Conservation (phyloP, 345 rosid species). For the Laguncularia racemosa region DNA sequence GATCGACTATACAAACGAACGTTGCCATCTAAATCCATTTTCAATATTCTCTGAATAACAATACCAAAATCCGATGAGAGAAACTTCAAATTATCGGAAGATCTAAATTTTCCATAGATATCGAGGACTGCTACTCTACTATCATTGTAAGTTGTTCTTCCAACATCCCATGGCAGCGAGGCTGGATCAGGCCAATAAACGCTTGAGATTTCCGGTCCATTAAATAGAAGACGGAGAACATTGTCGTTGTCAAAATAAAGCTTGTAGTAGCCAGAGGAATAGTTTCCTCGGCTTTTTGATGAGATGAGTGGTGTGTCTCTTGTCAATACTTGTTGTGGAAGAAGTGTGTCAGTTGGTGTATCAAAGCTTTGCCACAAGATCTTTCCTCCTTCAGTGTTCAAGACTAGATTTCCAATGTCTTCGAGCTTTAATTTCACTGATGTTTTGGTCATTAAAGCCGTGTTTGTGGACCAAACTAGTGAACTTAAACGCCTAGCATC, state of each 20-base stretch:
- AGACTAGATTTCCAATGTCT: slow-evolving; percentile 26
- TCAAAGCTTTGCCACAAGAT: slow-evolving; percentile 31
- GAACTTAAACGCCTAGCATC: slow-evolving; percentile 10
- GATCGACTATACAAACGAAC: slow-evolving; percentile 19
- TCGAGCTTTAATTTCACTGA: slow-evolving; percentile 8
- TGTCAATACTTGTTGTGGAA: slow-evolving; percentile 20
- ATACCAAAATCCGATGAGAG: slow-evolving; percentile 18
- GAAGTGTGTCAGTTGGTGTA: slow-evolving; percentile 29
- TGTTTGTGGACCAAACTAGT: slow-evolving; percentile 18
- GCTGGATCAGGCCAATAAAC: slow-evolving; percentile 21
- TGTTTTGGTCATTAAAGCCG: background rate
- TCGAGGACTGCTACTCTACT: slow-evolving; percentile 16
- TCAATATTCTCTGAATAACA: slow-evolving; percentile 14
- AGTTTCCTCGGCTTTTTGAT: background rate
- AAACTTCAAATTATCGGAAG: slow-evolving; percentile 12
- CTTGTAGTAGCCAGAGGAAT: slow-evolving; percentile 19
- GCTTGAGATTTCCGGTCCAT: slow-evolving; percentile 18
- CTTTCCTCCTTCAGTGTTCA: background rate
- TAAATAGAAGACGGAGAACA: slow-evolving; percentile 13
- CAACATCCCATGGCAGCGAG: slow-evolving; percentile 8
- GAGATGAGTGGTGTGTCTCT: slow-evolving; percentile 11
- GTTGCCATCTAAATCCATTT: slow-evolving; percentile 27
- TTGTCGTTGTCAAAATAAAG: slow-evolving; percentile 21
- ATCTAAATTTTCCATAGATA: slow-evolving; percentile 14
- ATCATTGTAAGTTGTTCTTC: slow-evolving; percentile 16